Evolutionary conservation across 768 basidiomycete genomes (phyloP), one percentile per base, ranked within the genome.

Genomic region (Lentinula lateritia): DNA sequence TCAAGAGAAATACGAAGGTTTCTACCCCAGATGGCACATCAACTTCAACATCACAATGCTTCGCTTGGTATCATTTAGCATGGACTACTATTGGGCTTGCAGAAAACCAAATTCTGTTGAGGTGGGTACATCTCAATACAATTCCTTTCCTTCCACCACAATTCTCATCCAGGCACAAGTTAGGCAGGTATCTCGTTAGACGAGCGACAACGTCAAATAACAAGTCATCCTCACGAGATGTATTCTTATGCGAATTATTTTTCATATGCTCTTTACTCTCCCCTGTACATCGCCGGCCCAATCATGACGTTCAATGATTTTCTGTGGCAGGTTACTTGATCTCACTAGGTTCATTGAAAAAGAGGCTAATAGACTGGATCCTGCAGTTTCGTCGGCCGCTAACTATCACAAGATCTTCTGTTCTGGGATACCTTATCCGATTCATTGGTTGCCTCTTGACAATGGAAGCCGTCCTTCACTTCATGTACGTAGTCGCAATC

Each of bases 301-400:
- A 95, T 98, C 66, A 84, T 98, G 71, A 90, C 95, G 0, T 98
- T 93, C 79, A 96, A 96, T 68, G 93, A 97, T 71, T 98, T 93
- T 70, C 76, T 93, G 67, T 92, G 89, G 87, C 96, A 98, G 86
- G 93, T 93, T 42, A 62, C 81, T 69, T 50, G 13, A 60, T 15
- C 28, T 28, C 28, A 28, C 28, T 28, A 28, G 2, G 1, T 28
- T 28, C 28, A 28, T 28, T 4, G 28, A 28, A 28, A 28, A 28
- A 28, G 28, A 28, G 28, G 28, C 28, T 28, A 4, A 28, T 28
- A 28, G 3, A 28, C 28, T 28, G 28, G 28, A 28, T 28, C 28
- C 28, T 28, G 28, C 62, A 94, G 89, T 77, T 89, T 62, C 83
- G 83, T n/a, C 77, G 77, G 52, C 91, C 89, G 0, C 66, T 79